Percentiles rank a stretch among this genome's conserved stretches.
phyloP scores from a whole-genome alignment of 352 stramenopile genomes.

The Pythium rishiriense region DNA sequence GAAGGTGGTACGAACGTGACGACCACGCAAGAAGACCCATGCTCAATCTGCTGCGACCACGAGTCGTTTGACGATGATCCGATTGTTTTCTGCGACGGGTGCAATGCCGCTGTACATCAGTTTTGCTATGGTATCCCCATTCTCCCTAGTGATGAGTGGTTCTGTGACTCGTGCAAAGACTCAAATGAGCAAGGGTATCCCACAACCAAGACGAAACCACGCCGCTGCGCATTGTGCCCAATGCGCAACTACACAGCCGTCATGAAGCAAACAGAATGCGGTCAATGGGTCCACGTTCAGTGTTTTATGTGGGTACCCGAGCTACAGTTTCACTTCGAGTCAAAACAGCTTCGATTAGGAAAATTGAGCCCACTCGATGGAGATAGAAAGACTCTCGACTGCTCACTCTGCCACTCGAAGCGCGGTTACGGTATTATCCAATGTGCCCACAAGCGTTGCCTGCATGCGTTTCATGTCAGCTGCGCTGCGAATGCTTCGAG shows the following conservation, averaged over 20 bases:
- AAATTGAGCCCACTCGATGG: constrained; percentile 48
- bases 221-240: constrained; percentile 64
- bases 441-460: constrained; percentile 70
- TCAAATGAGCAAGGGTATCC: neutral
- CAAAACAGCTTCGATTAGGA: constrained; percentile 44
- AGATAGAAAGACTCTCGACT: constrained; percentile 65
- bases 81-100: constrained; percentile 91
- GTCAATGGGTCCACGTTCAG: constrained; percentile 79
- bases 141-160: constrained; percentile 80
- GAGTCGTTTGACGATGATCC: constrained; percentile 87
- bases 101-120: constrained; percentile 86
- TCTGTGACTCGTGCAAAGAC: constrained; percentile 63
- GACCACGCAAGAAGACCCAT: constrained; percentile 36
- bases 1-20: too few species aligned
- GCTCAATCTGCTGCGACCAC: constrained; percentile 75
- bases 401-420: constrained; percentile 67
- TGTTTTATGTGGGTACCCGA: constrained; percentile 89
- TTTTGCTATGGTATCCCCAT: constrained; percentile 83
- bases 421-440: constrained; percentile 69
- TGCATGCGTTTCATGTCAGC: constrained; percentile 80
- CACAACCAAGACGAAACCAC: constrained; percentile 9
- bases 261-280: constrained; percentile 62
- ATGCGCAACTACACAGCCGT: constrained; percentile 46
- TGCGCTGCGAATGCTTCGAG: constrained; percentile 57
- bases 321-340: constrained; percentile 45